Conservation (phyloP, 352 stramenopile genomes). For the Achlya hypogyna region DNA sequence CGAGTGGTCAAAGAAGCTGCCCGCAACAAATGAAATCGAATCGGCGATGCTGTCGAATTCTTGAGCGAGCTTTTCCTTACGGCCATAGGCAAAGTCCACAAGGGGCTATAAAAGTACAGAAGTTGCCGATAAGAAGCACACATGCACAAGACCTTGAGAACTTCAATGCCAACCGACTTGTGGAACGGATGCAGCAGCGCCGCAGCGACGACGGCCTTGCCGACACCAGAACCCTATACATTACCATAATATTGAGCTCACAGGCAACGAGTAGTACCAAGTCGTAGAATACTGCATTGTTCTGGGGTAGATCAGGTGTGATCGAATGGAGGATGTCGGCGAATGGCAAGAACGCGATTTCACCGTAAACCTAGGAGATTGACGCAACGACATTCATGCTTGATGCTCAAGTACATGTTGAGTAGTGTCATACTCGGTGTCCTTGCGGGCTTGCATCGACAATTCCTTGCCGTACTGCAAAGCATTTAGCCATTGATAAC, state of each 20-base stretch:
- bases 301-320: conserved; percentile 46
- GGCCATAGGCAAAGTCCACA: conserved; percentile 66
- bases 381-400: too few species aligned
- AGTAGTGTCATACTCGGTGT: conserved; percentile 66
- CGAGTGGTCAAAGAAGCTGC: conserved; percentile 45
- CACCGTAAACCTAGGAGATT: conserved; percentile 81
- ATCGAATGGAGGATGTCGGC: conserved; percentile 59
- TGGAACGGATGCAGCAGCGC: conserved; percentile 73
- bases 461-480: conserved; percentile 74
- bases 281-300: conserved; percentile 69
- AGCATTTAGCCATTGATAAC: background rate
- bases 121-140: background rate
- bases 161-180: conserved; percentile 74
- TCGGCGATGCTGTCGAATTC: conserved; percentile 28
- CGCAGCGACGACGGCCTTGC: conserved; percentile 71
- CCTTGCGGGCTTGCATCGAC: conserved; percentile 67
- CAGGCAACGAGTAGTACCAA: conserved; percentile 45
- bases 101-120: conserved; percentile 33
- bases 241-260: conserved; percentile 2
- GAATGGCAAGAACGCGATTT: conserved; percentile 82
- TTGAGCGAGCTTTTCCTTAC: conserved; percentile 43
- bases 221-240: conserved; percentile 60
- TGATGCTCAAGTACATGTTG: conserved; percentile 70
- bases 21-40: conserved; percentile 66
- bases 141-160: conserved; percentile 37